These are phyloP conservation scores for Sequoia sempervirens DNA, from an alignment of 75 land plant species.

Conservation along the genomic window DNA sequence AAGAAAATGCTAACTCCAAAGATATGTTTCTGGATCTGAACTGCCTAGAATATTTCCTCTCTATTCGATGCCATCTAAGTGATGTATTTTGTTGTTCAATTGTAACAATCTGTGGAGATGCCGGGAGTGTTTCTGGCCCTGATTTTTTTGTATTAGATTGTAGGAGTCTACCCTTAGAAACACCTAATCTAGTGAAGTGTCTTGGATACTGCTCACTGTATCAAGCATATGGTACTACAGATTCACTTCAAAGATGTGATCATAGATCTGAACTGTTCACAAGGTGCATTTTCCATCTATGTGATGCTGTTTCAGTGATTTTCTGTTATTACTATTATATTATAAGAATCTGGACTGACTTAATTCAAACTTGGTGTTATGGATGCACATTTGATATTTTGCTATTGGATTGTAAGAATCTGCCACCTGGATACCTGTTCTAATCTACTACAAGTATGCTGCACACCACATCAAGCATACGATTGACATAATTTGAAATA, in stretches of 20 bases:
- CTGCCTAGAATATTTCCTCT: too few relatives aligned
- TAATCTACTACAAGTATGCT: not conserved
- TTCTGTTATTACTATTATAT: too few relatives aligned
- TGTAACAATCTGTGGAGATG: not conserved
- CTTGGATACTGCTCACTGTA: not conserved
- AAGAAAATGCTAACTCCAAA: too few relatives aligned
- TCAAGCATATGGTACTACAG: not conserved
- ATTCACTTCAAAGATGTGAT: not conserved
- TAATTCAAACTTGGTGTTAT: too few relatives aligned
- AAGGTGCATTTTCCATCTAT: not conserved
- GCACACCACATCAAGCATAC: too few relatives aligned
- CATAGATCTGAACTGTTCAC: not conserved
- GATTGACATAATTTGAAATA: too few relatives aligned
- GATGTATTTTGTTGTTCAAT: not conserved
- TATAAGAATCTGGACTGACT: too few relatives aligned
- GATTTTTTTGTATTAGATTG: too few relatives aligned
- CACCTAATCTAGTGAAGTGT: not conserved
- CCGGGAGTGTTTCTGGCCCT: not conserved
- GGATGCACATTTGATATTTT: not conserved
- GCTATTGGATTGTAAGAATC: not conserved
- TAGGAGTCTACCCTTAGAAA: too few relatives aligned
- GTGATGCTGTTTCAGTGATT: not conserved
- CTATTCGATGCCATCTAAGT: not conserved
- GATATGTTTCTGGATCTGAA: too few relatives aligned
- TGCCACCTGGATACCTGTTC: not conserved